phyloP scores from a whole-genome alignment of 1,284 basidiomycete species.

The Hymenochaete sp. region DNA sequence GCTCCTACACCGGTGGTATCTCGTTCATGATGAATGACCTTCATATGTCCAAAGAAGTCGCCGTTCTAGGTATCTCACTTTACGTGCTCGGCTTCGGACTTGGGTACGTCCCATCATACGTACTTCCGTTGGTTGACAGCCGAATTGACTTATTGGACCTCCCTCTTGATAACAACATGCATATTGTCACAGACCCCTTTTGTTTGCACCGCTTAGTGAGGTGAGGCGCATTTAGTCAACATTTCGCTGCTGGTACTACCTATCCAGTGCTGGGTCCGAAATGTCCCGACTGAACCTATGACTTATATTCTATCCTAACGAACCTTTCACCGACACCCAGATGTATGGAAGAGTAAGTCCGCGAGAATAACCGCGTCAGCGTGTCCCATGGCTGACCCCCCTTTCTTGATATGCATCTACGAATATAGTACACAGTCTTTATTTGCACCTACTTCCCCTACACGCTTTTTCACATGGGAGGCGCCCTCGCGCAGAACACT shows the following conservation, averaged over 20 bases:
- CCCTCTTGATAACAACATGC: constrained; percentile 19
- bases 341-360: constrained; percentile 43
- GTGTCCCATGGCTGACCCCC: too few species aligned
- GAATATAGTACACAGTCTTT: constrained; percentile 40
- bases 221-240: constrained; percentile 27
- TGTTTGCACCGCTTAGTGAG: constrained; percentile 61
- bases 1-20: constrained; percentile 51
- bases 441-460: constrained; percentile 50
- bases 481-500: constrained; percentile 50
- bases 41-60: constrained; percentile 42
- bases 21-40: constrained; percentile 39
- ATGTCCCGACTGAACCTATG: neutral
- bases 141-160: constrained; percentile 9
- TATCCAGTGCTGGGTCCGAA: too few species aligned
- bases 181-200: constrained; percentile 33
- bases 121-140: too few species aligned
- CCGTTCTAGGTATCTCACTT: constrained; percentile 52
- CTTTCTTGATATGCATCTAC: constrained; percentile 10
- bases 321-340: constrained; percentile 20
- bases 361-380: too few species aligned
- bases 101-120: constrained; percentile 24
- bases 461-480: constrained; percentile 54
- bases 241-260: too few species aligned
- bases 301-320: neutral
- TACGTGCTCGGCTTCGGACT: constrained; percentile 44